A percentile compares a stretch with the other conserved stretches of the same genome.
These are phyloP conservation scores for Coemansia umbellata DNA, from an alignment of 192 early-diverging fungal species.

Conservation along the genomic window DNA sequence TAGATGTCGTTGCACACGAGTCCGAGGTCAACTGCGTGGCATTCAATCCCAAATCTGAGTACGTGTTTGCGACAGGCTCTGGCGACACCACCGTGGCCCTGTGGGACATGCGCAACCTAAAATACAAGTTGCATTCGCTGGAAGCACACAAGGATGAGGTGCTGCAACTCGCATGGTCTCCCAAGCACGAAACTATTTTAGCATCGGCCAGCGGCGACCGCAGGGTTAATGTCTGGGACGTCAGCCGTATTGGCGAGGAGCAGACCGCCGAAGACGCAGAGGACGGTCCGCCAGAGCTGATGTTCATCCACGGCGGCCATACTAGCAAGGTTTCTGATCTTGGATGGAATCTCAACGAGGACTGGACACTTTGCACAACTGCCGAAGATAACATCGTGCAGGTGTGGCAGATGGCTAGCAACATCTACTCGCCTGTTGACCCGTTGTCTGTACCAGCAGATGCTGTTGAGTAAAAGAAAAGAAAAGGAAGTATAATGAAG, in stretches of 20 bases:
- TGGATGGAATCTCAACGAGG: slow-evolving; percentile 89
- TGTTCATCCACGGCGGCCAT: slow-evolving; percentile 99
- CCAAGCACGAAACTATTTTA: slow-evolving; percentile 85
- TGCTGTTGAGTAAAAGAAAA: slow-evolving; percentile 28
- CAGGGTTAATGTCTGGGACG: slow-evolving; percentile 91
- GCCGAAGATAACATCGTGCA: slow-evolving; percentile 98
- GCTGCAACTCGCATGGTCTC: slow-evolving; percentile 90
- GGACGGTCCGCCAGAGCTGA: slow-evolving; percentile 93
- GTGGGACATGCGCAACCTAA: slow-evolving; percentile 95
- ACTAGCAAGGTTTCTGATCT: slow-evolving; percentile 96
- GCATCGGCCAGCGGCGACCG: slow-evolving; percentile 89
- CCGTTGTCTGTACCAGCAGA: slow-evolving; percentile 28
- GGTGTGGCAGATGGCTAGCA: slow-evolving; percentile 95
- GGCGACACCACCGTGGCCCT: slow-evolving; percentile 90
- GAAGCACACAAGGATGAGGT: slow-evolving; percentile 90
- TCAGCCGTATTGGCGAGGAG: slow-evolving; percentile 90
- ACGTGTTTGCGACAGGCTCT: slow-evolving; percentile 88
- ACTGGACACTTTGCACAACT: slow-evolving; percentile 90
- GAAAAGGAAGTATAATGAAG: no score
- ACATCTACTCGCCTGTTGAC: slow-evolving; percentile 49
- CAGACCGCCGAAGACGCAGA: slow-evolving; percentile 95
- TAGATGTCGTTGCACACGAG: slow-evolving; percentile 77
- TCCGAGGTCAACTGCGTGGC: slow-evolving; percentile 94
- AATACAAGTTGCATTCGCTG: slow-evolving; percentile 77
- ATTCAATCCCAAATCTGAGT: slow-evolving; percentile 90